These are phyloP conservation scores for Middelhovenomyces tepae DNA, from an alignment of 805 yeast genomes.

Conservation along the genomic window DNA sequence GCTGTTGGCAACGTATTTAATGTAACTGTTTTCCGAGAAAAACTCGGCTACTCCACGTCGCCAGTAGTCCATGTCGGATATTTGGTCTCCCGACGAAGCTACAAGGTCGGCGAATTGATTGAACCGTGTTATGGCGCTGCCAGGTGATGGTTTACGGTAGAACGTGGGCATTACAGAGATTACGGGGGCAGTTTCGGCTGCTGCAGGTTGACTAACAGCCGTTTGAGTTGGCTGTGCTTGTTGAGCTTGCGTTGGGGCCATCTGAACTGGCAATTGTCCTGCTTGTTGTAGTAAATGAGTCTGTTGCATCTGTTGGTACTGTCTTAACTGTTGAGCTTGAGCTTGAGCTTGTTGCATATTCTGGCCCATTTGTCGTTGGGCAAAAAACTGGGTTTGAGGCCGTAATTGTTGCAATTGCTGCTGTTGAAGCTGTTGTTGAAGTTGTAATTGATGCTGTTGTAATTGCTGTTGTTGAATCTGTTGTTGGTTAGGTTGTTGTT, in stretches of 20 bases:
- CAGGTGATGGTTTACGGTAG: conserved; percentile 29
- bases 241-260: conserved; percentile 7
- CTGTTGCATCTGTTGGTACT: conserved; percentile 19
- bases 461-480: conserved; percentile 5
- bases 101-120: conserved; percentile 42
- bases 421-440: conserved; percentile 9
- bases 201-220: conserved; percentile 9
- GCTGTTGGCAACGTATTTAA: conserved; percentile 37
- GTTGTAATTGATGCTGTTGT: conserved; percentile 10
- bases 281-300: conserved; percentile 16
- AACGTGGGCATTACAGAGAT: conserved; percentile 17
- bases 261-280: conserved; percentile 10
- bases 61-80: conserved; percentile 42
- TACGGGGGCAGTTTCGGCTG: conserved; percentile 7
- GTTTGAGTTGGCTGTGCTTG: conserved; percentile 15
- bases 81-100: conserved; percentile 34
- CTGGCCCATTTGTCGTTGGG: conserved; percentile 8
- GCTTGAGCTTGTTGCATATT: conserved; percentile 9
- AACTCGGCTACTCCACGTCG: conserved; percentile 39
- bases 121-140: conserved; percentile 42
- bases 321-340: conserved; percentile 10
- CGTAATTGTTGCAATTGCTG: conserved; percentile 9
- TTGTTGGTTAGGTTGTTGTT: conserved; percentile 5
- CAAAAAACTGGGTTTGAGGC: conserved; percentile 7
- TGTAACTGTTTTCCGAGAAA: conserved; percentile 43